Percentiles rank a stretch among this genome's conserved stretches.
Conservation (phyloP, 441 rosid species). For the Jatropha multifida region DNA sequence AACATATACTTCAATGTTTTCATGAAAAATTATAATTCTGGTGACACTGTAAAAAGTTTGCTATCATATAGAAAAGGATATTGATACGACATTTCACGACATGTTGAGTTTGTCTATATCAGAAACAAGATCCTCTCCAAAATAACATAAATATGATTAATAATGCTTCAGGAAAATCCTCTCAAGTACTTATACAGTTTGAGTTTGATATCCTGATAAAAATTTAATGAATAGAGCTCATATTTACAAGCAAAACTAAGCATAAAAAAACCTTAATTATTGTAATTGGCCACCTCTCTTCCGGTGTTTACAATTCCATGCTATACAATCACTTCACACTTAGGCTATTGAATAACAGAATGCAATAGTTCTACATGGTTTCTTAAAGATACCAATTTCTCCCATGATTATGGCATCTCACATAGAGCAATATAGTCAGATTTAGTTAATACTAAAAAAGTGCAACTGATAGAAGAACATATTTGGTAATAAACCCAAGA, state of each 20-base stretch:
- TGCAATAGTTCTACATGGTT: background rate
- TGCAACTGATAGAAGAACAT: background rate
- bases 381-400: background rate
- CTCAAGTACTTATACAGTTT: background rate
- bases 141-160: background rate
- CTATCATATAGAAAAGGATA: background rate
- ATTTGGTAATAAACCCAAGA: background rate
- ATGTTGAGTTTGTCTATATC: background rate
- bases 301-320: background rate
- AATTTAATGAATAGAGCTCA: background rate
- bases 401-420: background rate
- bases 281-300: slow-evolving; percentile 4
- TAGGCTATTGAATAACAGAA: background rate
- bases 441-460: background rate
- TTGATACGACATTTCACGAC: background rate
- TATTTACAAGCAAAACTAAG: background rate
- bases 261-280: background rate
- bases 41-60: background rate
- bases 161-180: background rate
- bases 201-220: background rate
- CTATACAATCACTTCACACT: background rate
- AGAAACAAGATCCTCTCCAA: background rate
- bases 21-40: background rate
- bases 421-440: background rate
- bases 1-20: background rate